Evolutionary conservation across 2,329 filamentous ascomycete genomes (phyloP), one percentile per base, ranked within the genome.

Genomic region (Aspergillus sp.): DNA sequence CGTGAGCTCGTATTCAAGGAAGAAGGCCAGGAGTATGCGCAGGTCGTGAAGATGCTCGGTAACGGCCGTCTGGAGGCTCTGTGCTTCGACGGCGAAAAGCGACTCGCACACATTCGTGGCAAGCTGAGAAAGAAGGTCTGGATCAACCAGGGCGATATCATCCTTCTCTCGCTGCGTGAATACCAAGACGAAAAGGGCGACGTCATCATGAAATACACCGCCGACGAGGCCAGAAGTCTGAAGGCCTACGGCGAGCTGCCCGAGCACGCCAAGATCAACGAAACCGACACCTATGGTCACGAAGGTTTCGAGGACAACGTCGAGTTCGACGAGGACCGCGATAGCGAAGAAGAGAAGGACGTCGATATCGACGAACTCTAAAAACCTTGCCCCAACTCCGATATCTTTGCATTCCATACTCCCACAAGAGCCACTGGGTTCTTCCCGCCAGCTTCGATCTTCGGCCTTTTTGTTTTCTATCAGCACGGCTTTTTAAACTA

Each of bases 81-180:
- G 68, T 98, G 93, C 82, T 99, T 99, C 78, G 95, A 98, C 76
- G 93, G 93, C 74, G 87, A 89, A 66, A 92, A 92, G 77, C 88
- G 91, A 60, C 85, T 91, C 41, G 90, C 89, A 64, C 89, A 93
- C 76, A 91, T 91, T 70, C 91, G 93, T 64, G 93, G 93, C 80
- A 98, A 99, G 81, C 90, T 99, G 71, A 88, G 95, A 72, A 99
- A 99, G 86, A 99, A 99, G 86, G 95, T 98, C 78, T 97, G 92
- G 92, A 97, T 97, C 85, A 97, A 96, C 84, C 92, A 96, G 81
- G 92, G 92, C 73, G 91, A 96, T 76, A 96, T 96, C 75, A 93
- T 93, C 76, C 85, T 93, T 45, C 83, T 93, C 61, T 93, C 89
- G 36, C 88, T 96, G 61, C 90, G 91, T 68, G 92, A 96, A 77